Percentiles rank a stretch among this genome's conserved stretches.
phyloP scores from a whole-genome alignment of 2,329 filamentous ascomycete genomes.

The Apiospora hydei region DNA sequence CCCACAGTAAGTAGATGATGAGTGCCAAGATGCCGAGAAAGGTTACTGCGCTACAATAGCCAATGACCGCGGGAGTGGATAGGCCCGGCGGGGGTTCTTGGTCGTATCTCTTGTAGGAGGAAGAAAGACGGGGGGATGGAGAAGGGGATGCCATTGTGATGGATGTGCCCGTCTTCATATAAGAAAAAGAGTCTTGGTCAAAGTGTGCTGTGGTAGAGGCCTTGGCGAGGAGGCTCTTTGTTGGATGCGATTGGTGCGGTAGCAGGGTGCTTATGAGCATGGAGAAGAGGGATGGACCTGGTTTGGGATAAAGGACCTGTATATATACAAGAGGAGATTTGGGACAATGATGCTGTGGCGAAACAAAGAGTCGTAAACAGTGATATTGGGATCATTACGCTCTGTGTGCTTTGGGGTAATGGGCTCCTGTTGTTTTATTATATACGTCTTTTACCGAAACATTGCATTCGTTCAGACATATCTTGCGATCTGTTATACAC shows the following conservation, averaged over 20 bases:
- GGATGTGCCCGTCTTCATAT: neutral
- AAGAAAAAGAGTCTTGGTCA: neutral
- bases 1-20: too few relatives aligned
- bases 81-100: too few relatives aligned
- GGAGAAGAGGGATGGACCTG: neutral
- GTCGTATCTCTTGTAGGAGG: too few relatives aligned
- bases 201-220: neutral
- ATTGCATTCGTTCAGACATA: too few relatives aligned
- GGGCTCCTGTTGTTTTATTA: neutral
- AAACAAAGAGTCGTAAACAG: neutral
- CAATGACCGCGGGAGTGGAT: too few relatives aligned
- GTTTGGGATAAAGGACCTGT: neutral
- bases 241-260: neutral
- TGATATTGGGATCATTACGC: neutral
- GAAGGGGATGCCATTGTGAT: neutral
- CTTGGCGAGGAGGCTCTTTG: neutral
- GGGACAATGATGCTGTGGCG: neutral
- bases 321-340: neutral
- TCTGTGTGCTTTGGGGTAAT: neutral
- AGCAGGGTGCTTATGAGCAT: neutral
- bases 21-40: too few relatives aligned
- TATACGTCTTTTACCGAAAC: neutral
- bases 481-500: too few relatives aligned
- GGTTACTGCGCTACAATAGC: too few relatives aligned
- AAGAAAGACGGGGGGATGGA: neutral